phyloP scores from a whole-genome alignment of 2,329 filamentous ascomycete genomes.

The Metarhizium humberi region DNA sequence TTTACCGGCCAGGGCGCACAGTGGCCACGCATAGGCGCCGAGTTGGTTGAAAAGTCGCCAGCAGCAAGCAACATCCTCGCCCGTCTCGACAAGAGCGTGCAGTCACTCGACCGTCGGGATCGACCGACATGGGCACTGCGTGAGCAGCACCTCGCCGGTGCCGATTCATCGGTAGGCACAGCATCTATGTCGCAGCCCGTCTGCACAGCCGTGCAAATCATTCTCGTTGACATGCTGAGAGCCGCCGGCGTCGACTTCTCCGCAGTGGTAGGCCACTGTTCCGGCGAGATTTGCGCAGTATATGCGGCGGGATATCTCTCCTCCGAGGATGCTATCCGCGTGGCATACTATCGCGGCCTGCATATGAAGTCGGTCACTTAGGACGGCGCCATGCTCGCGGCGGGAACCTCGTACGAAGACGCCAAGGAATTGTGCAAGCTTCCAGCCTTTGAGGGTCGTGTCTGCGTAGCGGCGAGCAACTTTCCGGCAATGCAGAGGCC shows the following conservation, averaged over 20 bases:
- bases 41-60: constrained; percentile 9
- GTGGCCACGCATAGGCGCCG: constrained; percentile 21
- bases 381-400: constrained; percentile 13
- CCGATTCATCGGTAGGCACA: neutral
- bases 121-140: constrained; percentile 1
- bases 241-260: constrained; percentile 19
- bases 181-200: constrained; percentile 18
- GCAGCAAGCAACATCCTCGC: neutral
- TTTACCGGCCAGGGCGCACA: constrained; percentile 26
- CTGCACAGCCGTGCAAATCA: constrained; percentile 29
- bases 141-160: constrained; percentile 1
- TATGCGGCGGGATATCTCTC: constrained; percentile 20
- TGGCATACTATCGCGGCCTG: constrained; percentile 5
- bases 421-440: constrained; percentile 2
- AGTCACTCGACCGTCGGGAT: neutral
- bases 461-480: constrained; percentile 17
- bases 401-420: constrained; percentile 8
- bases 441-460: constrained; percentile 12
- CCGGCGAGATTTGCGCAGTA: constrained; percentile 31
- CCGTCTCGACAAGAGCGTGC: neutral
- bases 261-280: constrained; percentile 29
- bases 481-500: constrained; percentile 21
- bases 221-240: constrained; percentile 26
- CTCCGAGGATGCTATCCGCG: neutral
- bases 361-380: constrained; percentile 1